Evolutionary conservation across 2,329 filamentous ascomycete species (phyloP).

Genomic region (Pezicula rhizophila): DNA sequence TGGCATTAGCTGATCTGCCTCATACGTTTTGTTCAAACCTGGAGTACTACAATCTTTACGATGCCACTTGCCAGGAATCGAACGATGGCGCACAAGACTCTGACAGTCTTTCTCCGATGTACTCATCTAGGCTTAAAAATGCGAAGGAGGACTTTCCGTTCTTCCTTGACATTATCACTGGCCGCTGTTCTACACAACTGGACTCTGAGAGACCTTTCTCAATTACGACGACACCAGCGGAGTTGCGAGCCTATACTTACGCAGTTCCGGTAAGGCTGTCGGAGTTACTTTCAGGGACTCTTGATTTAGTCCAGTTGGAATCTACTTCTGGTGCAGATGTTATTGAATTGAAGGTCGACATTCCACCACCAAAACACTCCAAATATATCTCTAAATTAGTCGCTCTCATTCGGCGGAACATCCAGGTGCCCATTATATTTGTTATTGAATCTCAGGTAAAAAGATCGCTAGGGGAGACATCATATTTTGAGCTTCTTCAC

Average conservation of each 20-base stretch:
- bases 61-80: constrained; percentile 26
- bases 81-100: constrained; percentile 24
- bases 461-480: constrained; percentile 2
- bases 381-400: constrained; percentile 45
- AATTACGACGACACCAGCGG: constrained; percentile 47
- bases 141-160: constrained; percentile 50
- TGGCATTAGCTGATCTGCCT: constrained; percentile 51
- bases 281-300: constrained; percentile 47
- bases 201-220: constrained; percentile 52
- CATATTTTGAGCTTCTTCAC: constrained; percentile 49
- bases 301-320: constrained; percentile 43
- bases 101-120: constrained; percentile 39
- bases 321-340: constrained; percentile 47
- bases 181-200: constrained; percentile 30
- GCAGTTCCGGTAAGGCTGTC: constrained; percentile 55
- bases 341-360: constrained; percentile 50
- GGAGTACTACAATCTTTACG: constrained; percentile 70
- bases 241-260: constrained; percentile 56
- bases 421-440: constrained; percentile 47
- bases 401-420: constrained; percentile 45
- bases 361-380: constrained; percentile 41
- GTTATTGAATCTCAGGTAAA: constrained; percentile 29
- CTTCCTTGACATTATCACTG: constrained; percentile 49
- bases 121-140: constrained; percentile 38
- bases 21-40: constrained; percentile 58